phyloP scores from a whole-genome alignment of 2,329 filamentous ascomycete genomes.

The Magnaporthales sp. region DNA sequence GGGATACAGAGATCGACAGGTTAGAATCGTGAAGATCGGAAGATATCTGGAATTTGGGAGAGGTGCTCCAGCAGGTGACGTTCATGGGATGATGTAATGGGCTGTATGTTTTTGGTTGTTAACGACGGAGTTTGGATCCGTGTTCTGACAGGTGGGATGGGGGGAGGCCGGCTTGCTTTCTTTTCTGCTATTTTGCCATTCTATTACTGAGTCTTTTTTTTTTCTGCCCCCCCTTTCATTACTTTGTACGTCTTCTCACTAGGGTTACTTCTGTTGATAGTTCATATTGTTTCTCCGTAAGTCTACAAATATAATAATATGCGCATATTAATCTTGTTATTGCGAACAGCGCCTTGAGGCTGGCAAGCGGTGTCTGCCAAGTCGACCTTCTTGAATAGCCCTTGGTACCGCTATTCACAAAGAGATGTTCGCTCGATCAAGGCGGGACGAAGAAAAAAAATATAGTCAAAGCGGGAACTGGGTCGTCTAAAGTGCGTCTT shows the following conservation, averaged over 20 bases:
- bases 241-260: neutral
- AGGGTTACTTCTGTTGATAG: neutral
- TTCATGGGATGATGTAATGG: neutral
- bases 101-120: neutral
- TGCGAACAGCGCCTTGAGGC: neutral
- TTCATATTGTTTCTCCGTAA: neutral
- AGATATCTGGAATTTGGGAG: neutral
- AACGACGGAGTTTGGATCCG: neutral
- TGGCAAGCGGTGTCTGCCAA: neutral
- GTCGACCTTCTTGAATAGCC: neutral
- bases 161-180: neutral
- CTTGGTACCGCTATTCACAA: neutral
- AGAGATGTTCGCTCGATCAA: too few relatives aligned
- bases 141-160: neutral
- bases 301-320: neutral
- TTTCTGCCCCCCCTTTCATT: neutral
- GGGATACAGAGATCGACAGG: neutral
- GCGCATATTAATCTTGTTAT: neutral
- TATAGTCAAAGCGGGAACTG: neutral
- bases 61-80: neutral
- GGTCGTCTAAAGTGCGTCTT: neutral
- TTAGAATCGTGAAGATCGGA: neutral
- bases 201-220: neutral
- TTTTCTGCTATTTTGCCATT: neutral
- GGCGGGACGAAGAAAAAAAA: too few relatives aligned